A percentile compares a stretch with the other conserved stretches of the same genome.
These are phyloP conservation scores for Coelastrella sp. DNA, from an alignment of 139 green algal genomes.

Conservation along the genomic window DNA sequence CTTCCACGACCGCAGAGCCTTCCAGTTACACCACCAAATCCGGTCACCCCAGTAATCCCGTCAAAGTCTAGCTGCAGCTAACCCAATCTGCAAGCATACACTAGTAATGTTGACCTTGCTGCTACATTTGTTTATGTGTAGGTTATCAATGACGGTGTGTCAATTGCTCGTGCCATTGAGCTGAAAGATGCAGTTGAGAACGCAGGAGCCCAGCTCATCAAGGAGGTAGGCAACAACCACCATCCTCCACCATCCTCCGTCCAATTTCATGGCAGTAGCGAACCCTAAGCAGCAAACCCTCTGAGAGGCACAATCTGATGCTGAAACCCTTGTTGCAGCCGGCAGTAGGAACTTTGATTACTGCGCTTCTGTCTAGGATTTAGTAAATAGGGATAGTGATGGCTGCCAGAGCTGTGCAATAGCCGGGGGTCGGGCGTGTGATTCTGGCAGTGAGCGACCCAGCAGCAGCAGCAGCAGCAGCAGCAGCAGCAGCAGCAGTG, in stretches of 20 bases:
- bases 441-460: too few relatives aligned
- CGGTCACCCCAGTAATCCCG: too few relatives aligned
- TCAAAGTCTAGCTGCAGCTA: neutral
- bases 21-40: neutral
- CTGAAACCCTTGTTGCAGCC: neutral
- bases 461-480: too few relatives aligned
- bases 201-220: constrained; percentile 97
- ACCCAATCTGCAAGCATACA: neutral
- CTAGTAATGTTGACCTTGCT: neutral
- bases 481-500: too few relatives aligned
- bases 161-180: constrained; percentile 97
- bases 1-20: neutral
- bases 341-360: too few relatives aligned
- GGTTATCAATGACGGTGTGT: constrained; percentile 99
- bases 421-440: too few relatives aligned
- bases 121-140: constrained; percentile 40
- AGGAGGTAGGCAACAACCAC: constrained; percentile 78
- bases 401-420: too few relatives aligned
- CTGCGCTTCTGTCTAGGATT: too few relatives aligned
- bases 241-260: too few relatives aligned
- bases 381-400: too few relatives aligned
- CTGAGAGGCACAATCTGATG: neutral
- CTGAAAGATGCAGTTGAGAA: constrained; percentile 96
- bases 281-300: neutral
- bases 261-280: neutral